Percentiles rank a stretch among this genome's conserved stretches.
Evolutionary conservation across 2,329 filamentous ascomycete genomes (phyloP).

Genomic region (Boeremia lycopersici): DNA sequence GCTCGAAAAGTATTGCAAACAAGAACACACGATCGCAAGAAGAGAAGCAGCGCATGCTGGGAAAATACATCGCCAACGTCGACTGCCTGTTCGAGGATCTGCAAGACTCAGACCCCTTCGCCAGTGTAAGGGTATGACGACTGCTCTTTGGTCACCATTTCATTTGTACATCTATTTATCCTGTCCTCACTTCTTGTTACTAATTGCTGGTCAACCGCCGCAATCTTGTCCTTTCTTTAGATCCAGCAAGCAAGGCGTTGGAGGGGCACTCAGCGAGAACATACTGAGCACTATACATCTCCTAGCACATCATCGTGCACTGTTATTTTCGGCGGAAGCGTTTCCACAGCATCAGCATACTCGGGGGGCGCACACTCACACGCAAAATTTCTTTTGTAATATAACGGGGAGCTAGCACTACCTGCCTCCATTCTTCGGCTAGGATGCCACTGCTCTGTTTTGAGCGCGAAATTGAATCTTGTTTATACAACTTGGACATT

Average conservation of each 20-base stretch:
- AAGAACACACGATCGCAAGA: conserved; percentile 66
- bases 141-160: conserved; percentile 14
- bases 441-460: conserved; percentile 18
- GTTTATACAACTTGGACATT: conserved; percentile 2
- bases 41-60: conserved; percentile 81
- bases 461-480: conserved; percentile 10
- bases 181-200: conserved; percentile 20
- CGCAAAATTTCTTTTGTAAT: conserved; percentile 15
- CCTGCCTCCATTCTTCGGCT: conserved; percentile 16
- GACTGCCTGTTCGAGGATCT: conserved; percentile 85
- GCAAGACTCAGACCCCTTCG: conserved; percentile 71
- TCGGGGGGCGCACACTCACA: conserved; percentile 11
- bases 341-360: conserved; percentile 15
- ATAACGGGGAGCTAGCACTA: conserved; percentile 10
- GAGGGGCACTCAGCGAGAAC: conserved; percentile 22
- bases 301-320: conserved; percentile 13
- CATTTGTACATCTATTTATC: conserved; percentile 19
- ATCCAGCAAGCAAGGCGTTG: conserved; percentile 38
- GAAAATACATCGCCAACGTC: conserved; percentile 76
- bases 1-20: conserved; percentile 37
- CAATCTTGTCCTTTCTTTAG: conserved; percentile 19
- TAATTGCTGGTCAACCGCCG: conserved; percentile 14
- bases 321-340: conserved; percentile 9
- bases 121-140: conserved; percentile 30
- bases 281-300: conserved; percentile 8